Conservation (phyloP, 139 green algal genomes). For the Ulvella scutata region DNA sequence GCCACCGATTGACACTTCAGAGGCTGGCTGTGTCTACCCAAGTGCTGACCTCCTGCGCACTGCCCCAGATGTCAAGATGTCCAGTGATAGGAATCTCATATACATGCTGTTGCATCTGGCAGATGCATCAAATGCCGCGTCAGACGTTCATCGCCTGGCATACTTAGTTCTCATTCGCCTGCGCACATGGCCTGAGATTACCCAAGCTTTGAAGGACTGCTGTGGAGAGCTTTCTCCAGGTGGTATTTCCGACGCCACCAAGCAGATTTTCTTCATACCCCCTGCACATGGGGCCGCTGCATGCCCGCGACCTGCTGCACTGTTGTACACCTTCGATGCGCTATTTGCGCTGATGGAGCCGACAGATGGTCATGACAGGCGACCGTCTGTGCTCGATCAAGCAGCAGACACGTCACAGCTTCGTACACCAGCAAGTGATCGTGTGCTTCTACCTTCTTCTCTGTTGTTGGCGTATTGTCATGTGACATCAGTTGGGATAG, state of each 20-base stretch:
- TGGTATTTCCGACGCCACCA: neutral
- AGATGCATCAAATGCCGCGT: neutral
- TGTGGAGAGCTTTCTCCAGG: neutral
- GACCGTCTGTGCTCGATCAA: too few species aligned
- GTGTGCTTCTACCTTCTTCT: too few species aligned
- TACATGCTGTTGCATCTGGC: neutral
- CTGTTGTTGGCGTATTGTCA: too few species aligned
- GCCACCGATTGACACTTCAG: too few species aligned
- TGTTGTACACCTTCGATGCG: neutral
- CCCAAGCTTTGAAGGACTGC: neutral
- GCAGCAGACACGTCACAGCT: too few species aligned
- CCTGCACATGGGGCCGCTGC: neutral
- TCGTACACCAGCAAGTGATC: too few species aligned
- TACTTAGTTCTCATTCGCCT: neutral
- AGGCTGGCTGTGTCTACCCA: too few species aligned
- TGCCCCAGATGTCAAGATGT: neutral
- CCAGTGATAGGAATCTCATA: neutral
- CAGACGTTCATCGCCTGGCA: neutral
- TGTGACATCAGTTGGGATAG: too few species aligned
- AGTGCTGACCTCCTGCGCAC: too few species aligned
- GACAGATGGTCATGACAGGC: too few species aligned
- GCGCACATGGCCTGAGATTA: neutral
- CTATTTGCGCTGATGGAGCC: neutral
- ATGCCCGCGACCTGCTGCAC: neutral
- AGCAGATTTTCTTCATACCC: neutral